Evolutionary conservation across 2,329 filamentous ascomycete species (phyloP), one percentile per base, ranked within the genome.

Genomic region (Talaromyces verruculosus): DNA sequence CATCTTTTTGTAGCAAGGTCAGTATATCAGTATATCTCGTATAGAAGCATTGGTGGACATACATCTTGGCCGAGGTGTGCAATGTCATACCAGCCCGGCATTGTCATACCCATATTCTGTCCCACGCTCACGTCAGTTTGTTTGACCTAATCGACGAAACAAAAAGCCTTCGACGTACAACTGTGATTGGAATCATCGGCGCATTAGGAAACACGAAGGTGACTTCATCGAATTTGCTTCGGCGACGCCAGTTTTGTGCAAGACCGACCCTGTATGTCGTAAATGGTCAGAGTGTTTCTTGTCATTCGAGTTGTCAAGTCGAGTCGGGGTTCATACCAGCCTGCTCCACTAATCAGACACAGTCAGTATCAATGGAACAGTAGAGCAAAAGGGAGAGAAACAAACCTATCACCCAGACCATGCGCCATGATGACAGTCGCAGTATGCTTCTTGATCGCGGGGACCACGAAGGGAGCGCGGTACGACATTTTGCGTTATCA

Each of bases 201-300:
- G 95, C 95, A 81, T 97, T 91, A 17, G 95, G 95, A 78, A 99
- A 89, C 74, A 99, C 87, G 78, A 98, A 98, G 75, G 94, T 91
- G 76, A 97, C 91, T 79, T 97, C 91, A 66, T 93, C 87, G 69
- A 98, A 92, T 74, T 89, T 89, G 77, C 88, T 86, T 61, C 91
- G 86, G 39, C 89, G 85, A 64, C 92, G 88, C 90, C 91, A 97
- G 79, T 94, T 92, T 82, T 96, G 89, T 37, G 95, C 92, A 22
- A 95, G 86, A 65, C 87, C 88, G 53, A 90, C 85, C 87, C 88
- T 84, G 41, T 28, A n/a, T 15, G 25, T 51, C 19, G 41, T 55
- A 17, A 13, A 59, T 30, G 28, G 19, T 61, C 25, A 51, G 35
- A 49, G 28, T 13, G n/a, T 41, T 41, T 63, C 13, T 43, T 25